Evolutionary conservation across 148 eudicot species (phyloP), one percentile per base, ranked within the genome.

Genomic region (Chenopodium formosanum): DNA sequence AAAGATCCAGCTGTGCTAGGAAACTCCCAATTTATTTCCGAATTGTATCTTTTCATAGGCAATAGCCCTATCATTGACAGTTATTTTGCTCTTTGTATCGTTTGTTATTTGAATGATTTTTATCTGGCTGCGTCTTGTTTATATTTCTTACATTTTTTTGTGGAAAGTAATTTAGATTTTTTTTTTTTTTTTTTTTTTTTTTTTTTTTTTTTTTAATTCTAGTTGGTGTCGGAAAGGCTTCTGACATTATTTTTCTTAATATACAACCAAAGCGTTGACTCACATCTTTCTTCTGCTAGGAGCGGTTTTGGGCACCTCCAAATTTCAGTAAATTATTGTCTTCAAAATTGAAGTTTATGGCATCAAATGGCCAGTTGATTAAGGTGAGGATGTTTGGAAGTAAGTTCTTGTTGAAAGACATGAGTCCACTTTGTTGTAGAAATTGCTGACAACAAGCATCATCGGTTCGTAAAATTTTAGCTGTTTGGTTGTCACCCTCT

Each of bases 231-330:
- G 48, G 20, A 7, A 44, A 27, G 50, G 44, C 46, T 44, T 44
- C 1, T 22, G 34, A 74, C 25, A 29, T 74, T 14, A 64, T 29
- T 4, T 63, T 81, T 52, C 27, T 17, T 74, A 63, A 47, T 72
- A n/a, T 72, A n/a, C 60, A 16, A 12, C 9, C 19, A 7, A 40
- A 58, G 31, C 17, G 31, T 17, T 75, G 13, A 73, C 72, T 74
- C 19, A 47, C 70, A 27, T 47, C 44, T 53, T 83, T 63, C 74
- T 81, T 81, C 72, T 84, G 84, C 78, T 83, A 96, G 99, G 97
- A 91, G 75, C 88, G 86, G 77, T 87, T 91, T 87, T 87, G 81
- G 77, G 91, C 91, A 67, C 94, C 98, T 86, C 82, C 88, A 79
- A 89, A 96, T 83, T 82, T 96, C 82, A 90, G 86, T 29, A 90